Evolutionary conservation across 2,329 filamentous ascomycete genomes (phyloP).

Genomic region (Alternaria consortialis): DNA sequence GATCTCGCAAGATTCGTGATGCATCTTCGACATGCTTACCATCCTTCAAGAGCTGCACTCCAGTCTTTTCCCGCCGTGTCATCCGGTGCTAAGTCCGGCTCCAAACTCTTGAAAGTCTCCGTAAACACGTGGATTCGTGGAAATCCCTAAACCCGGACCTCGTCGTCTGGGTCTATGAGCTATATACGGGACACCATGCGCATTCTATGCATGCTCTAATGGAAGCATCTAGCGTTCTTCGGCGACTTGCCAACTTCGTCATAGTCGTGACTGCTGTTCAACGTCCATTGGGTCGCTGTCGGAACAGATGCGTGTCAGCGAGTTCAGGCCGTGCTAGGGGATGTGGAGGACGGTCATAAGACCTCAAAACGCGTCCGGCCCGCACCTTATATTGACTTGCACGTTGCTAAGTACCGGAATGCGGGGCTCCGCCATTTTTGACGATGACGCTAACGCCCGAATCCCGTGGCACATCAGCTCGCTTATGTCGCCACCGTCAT

Average conservation of each 20-base stretch:
- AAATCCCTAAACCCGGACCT: constrained; percentile 1
- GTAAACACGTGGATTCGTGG: constrained; percentile 15
- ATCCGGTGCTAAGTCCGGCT: constrained; percentile 1
- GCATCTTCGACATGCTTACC: neutral
- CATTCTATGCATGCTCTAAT: constrained; percentile 1
- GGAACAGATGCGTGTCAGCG: constrained; percentile 2
- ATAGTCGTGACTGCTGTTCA: constrained; percentile 1
- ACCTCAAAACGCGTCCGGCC: constrained; percentile 15
- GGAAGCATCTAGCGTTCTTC: constrained; percentile 8
- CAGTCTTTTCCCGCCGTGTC: neutral
- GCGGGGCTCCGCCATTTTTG: constrained; percentile 18
- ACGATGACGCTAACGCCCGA: constrained; percentile 1
- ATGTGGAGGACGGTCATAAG: constrained; percentile 12
- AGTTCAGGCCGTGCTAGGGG: neutral
- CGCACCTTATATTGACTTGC: constrained; percentile 19
- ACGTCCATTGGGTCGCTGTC: constrained; percentile 19
- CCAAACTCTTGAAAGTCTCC: constrained; percentile 4
- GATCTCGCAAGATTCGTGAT: neutral
- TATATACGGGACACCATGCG: constrained; percentile 5
- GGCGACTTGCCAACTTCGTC: constrained; percentile 13
- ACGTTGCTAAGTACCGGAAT: constrained; percentile 10
- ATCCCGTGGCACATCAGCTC: constrained; percentile 14
- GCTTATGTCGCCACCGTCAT: constrained; percentile 15
- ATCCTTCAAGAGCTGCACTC: neutral
- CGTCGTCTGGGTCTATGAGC: constrained; percentile 1